phyloP scores from a whole-genome alignment of 139 green algal genomes.

The Micractinium sp. region DNA sequence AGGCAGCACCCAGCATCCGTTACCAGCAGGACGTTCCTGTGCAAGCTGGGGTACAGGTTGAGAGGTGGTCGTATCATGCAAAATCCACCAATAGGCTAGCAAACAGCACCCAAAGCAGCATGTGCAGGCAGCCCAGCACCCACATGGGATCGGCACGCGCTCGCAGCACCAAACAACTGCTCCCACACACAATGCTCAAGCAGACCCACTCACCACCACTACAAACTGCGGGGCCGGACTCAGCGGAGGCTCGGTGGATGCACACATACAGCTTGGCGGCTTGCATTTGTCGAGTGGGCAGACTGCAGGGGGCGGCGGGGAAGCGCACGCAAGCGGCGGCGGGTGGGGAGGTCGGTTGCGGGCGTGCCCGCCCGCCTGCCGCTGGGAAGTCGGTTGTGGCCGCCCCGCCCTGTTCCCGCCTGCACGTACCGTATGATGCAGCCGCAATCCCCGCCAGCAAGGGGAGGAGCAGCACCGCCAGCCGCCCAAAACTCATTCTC shows the following conservation, averaged over 20 bases:
- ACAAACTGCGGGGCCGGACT: conserved; percentile 6
- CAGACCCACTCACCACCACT: background rate
- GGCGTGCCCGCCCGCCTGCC: background rate
- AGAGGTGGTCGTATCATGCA: too few relatives aligned
- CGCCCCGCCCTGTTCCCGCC: background rate
- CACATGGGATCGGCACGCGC: background rate
- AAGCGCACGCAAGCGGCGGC: background rate
- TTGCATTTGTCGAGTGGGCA: background rate
- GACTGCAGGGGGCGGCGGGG: background rate
- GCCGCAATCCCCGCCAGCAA: background rate
- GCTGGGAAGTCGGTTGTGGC: background rate
- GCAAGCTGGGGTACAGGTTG: too few relatives aligned
- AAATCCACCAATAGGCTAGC: too few relatives aligned
- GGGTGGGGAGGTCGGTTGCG: background rate
- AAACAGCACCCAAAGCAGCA: too few relatives aligned
- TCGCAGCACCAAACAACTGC: background rate
- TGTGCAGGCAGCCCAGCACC: background rate
- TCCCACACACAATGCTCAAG: background rate
- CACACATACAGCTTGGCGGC: background rate
- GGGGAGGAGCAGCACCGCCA: background rate
- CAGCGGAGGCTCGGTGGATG: background rate
- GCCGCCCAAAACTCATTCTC: background rate
- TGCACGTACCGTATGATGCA: background rate
- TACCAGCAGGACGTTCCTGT: too few relatives aligned
- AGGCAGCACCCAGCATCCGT: too few relatives aligned